A percentile compares a stretch with the other conserved stretches of the same genome.
Conservation (phyloP, 306 rosid species). For the Fragaria vesca region DNA sequence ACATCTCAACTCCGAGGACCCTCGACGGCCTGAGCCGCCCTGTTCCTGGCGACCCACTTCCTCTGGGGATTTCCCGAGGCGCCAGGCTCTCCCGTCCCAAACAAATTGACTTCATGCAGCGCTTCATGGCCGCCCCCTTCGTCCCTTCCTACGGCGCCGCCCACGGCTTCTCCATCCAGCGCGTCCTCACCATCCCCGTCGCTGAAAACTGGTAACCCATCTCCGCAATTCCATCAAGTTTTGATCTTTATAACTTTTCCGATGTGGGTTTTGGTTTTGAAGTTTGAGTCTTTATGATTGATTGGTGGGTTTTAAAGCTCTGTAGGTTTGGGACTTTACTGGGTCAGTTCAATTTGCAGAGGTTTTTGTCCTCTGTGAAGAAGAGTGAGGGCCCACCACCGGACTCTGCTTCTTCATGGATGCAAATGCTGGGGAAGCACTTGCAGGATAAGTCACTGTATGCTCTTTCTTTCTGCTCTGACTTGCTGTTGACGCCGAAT, state of each 20-base stretch:
- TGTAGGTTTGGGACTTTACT: conserved; percentile 65
- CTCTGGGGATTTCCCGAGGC: conserved; percentile 72
- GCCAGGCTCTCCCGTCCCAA: conserved; percentile 64
- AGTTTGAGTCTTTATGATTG: background rate
- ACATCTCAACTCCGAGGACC: conserved; percentile 69
- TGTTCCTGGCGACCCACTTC: conserved; percentile 59
- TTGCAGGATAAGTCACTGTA: conserved; percentile 64
- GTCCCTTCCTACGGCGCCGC: conserved; percentile 50
- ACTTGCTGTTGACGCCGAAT: conserved; percentile 54
- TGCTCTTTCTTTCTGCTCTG: conserved; percentile 70
- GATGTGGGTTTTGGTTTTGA: background rate
- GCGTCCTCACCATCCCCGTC: conserved; percentile 63
- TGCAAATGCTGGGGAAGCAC: conserved; percentile 45
- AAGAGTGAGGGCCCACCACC: conserved; percentile 37
- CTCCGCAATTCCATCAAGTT: background rate
- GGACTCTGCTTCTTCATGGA: conserved; percentile 43
- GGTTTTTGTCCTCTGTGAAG: conserved; percentile 52
- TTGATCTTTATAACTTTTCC: background rate
- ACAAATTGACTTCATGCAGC: conserved; percentile 82
- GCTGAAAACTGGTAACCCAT: conserved; percentile 49
- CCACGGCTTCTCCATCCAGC: conserved; percentile 52
- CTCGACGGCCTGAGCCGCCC: conserved; percentile 64
- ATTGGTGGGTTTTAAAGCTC: conserved; percentile 36
- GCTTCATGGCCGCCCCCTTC: conserved; percentile 65
- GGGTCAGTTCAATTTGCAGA: conserved; percentile 91